Base-by-base conservation (phyloP, 1,284 basidiomycete genomes). In the Ustilago curta region DNA sequence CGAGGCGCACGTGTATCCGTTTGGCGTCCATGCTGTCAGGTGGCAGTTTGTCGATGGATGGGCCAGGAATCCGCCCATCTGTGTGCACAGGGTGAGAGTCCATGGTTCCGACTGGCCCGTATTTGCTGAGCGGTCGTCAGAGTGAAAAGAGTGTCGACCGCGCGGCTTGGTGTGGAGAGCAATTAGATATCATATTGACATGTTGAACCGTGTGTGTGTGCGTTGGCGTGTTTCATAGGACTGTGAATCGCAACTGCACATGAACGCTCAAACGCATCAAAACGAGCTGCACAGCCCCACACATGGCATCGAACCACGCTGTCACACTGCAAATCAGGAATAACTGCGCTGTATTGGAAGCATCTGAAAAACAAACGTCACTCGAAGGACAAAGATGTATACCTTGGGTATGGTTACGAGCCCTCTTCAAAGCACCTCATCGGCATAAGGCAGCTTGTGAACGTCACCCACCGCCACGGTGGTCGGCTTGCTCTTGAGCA, bases 401-500 rank as follows among this genome's bases (percentile, higher is more conserved):
- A n/a, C n/a, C n/a, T n/a, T n/a, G n/a, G n/a, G n/a, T n/a, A n/a
- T n/a, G n/a, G n/a, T n/a, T n/a, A n/a, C n/a, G n/a, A n/a, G n/a
- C n/a, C n/a, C n/a, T n/a, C n/a, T n/a, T n/a, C n/a, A n/a, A n/a
- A 82, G 69, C 39, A 81, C 67, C 70, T 84, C 80, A 60, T 84
- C 83, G 14, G 79, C 83, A 59, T 84, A 84, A 21, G 83, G 83
- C 12, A 84, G 74, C 52, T 65, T 44, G 70, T 81, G 74, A 27
- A 84, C 76, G 52, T 83, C 69, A 52, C 83, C 83, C 8, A 84
- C 77, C 12, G 78, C 83, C 6, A 83, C 80, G 11, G 81, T 72
- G 19, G 83, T 83, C 9, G 83, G 74, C 76, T 81, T 84, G 77
- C 67, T 76, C 80, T 82, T 83, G 62, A 84, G 78, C 27, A 81